phyloP scores from a whole-genome alignment of 208 protist species.

The Polymyxa betae region DNA sequence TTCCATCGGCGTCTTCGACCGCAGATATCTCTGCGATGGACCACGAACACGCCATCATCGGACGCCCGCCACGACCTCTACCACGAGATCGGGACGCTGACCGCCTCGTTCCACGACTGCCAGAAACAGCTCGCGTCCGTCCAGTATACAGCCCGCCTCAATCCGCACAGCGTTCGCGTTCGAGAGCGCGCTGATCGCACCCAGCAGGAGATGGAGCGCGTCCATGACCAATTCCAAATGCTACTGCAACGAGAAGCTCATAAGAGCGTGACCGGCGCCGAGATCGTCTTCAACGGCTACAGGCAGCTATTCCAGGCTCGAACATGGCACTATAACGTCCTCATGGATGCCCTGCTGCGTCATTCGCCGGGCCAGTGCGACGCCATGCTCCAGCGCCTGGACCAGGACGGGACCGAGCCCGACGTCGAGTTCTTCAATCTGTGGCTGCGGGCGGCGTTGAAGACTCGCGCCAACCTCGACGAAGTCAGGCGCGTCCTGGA shows the following conservation, averaged over 20 bases:
- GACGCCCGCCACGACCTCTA: not conserved
- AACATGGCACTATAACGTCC: slow-evolving; percentile 34
- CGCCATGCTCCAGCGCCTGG: not conserved
- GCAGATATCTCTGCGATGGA: no score
- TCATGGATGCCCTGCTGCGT: not conserved
- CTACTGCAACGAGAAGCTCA: slow-evolving; percentile 40
- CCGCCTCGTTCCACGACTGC: slow-evolving; percentile 9
- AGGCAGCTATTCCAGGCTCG: slow-evolving; percentile 6
- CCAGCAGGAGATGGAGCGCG: not conserved
- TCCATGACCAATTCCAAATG: slow-evolving; percentile 53
- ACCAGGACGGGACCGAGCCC: not conserved
- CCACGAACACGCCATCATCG: no score
- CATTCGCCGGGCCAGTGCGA: slow-evolving; percentile 35
- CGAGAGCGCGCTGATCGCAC: not conserved
- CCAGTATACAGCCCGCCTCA: not conserved
- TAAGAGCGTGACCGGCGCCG: not conserved
- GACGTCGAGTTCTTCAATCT: slow-evolving; percentile 43
- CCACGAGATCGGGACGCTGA: not conserved
- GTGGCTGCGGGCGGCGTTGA: not conserved
- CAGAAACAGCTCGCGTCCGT: slow-evolving; percentile 20
- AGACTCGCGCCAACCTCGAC: not conserved
- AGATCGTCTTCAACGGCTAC: slow-evolving; percentile 12
- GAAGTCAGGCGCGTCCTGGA: not conserved
- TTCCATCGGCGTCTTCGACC: not conserved
- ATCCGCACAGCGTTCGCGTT: not conserved